phyloP scores from a whole-genome alignment of 2,329 filamentous ascomycete genomes.

The Diplodia mutila region DNA sequence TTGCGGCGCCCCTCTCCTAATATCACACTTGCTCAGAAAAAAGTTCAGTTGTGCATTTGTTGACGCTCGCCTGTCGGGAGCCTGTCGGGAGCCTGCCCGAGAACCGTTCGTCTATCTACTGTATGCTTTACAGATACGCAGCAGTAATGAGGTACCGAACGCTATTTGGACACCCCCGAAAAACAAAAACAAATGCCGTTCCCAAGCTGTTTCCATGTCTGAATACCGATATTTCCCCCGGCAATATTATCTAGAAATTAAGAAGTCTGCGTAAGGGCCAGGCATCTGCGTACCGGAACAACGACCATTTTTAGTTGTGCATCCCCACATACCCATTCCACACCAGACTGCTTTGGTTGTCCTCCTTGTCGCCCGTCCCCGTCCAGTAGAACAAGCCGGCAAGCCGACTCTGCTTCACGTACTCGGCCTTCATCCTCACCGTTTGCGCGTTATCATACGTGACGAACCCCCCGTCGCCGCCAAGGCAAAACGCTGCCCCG shows the following conservation, averaged over 20 bases:
- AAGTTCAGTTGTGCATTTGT: background rate
- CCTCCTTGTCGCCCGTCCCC: conserved; percentile 69
- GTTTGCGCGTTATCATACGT: conserved; percentile 80
- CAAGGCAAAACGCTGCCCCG: conserved; percentile 72
- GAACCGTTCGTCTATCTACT: background rate
- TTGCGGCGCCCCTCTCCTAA: background rate
- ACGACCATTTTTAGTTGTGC: conserved; percentile 33
- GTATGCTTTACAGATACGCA: background rate
- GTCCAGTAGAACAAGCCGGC: conserved; percentile 84
- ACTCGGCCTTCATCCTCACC: conserved; percentile 74
- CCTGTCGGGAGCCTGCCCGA: conserved; percentile 14
- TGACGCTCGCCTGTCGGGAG: background rate
- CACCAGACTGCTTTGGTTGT: conserved; percentile 58
- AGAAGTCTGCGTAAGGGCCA: background rate
- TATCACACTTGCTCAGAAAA: background rate
- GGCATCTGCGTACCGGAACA: background rate
- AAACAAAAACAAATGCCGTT: background rate
- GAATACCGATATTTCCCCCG: background rate
- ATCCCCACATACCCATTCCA: conserved; percentile 62
- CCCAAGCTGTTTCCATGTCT: background rate
- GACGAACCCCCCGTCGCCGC: conserved; percentile 75
- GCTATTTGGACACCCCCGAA: background rate
- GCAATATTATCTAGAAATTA: background rate
- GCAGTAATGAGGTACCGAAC: background rate
- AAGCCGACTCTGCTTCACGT: conserved; percentile 70